Evolutionary conservation across 1,284 basidiomycete genomes (phyloP), one percentile per base, ranked within the genome.

Genomic region (Xanthoconium separans): DNA sequence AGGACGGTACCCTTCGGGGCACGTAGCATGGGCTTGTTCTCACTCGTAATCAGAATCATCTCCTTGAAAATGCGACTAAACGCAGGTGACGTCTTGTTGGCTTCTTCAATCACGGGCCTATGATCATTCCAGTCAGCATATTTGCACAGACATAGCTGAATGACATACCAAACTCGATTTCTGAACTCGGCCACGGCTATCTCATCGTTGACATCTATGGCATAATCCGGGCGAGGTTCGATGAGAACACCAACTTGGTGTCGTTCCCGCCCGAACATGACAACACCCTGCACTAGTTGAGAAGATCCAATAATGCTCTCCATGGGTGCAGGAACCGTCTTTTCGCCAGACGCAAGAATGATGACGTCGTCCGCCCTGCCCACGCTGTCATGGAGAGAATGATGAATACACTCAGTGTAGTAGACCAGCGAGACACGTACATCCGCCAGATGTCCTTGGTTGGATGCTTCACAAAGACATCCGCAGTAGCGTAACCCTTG

Each of bases 201-300:
- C 15, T 58, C 55, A 33, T 74, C 61, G 0, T 56, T 36, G 22
- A 69, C 52, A 42, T 77, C 65, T 37, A 77, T 57, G 0, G 48
- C 46, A 13, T 64, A 24, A 11, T 43, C 64, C 0, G 53, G 36
- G 1, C 53, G 55, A 1, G 70, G 72, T 46, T 79, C 75, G 44
- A 80, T 58, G 41, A 79, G 63, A 27, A 77, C 56, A 2, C 78
- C 77, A 7, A 71, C 63, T 53, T 75, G 72, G 22, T 69, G 64
- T 12, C 66, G 71, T 13, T 64, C 71, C 1, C 70, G 60, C 18
- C 79, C 77, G 22, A 78, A 80, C 60, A 80, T 65, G 31, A 77
- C 50, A 8, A 65, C 65, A 0, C 64, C 71, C 9, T 63, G 53
- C 8, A 79, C 64, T 0, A 58, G 41, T 1, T 55, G 51, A 3